Evolutionary conservation across 768 basidiomycete species (phyloP).

Genomic region (Calocera cornea): DNA sequence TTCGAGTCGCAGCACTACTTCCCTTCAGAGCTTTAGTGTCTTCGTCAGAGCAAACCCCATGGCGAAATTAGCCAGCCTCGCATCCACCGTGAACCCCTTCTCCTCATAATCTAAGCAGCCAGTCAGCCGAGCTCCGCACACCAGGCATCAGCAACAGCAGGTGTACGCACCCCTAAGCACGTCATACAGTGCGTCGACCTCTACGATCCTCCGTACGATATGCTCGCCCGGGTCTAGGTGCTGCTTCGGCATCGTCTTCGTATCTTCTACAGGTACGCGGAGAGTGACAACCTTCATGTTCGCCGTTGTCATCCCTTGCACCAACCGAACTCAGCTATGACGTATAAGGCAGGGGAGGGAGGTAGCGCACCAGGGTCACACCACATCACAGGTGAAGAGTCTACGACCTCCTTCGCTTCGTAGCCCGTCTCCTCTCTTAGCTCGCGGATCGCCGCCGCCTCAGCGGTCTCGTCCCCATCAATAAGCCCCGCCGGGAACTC

Average conservation of each 20-base stretch:
- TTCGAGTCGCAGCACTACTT: not conserved
- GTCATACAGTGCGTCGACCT: conserved; percentile 45
- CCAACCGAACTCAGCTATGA: conserved; percentile 1
- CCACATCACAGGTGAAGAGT: conserved; percentile 49
- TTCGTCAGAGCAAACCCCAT: conserved; percentile 50
- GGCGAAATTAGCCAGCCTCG: conserved; percentile 63
- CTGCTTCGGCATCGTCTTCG: conserved; percentile 40
- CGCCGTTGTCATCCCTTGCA: conserved; percentile 77
- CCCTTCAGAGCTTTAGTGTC: conserved; percentile 21
- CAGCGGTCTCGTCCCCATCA: conserved; percentile 71
- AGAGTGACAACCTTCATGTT: conserved; percentile 81
- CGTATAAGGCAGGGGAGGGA: not conserved
- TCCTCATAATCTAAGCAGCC: conserved; percentile 23
- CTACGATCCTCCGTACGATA: conserved; percentile 60
- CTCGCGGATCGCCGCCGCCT: conserved; percentile 72
- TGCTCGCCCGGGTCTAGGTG: conserved; percentile 79
- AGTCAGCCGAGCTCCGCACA: not conserved
- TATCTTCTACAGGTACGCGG: conserved; percentile 46
- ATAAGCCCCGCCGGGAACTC: conserved; percentile 63
- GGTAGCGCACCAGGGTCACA: conserved; percentile 50
- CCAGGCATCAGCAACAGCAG: too few relatives aligned
- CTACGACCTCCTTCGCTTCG: conserved; percentile 47
- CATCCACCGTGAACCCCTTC: conserved; percentile 49
- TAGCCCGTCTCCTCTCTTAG: conserved; percentile 90
- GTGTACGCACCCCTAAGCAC: conserved; percentile 48